Percentiles rank a stretch among this genome's conserved stretches.
phyloP scores from a whole-genome alignment of 345 rosid genomes.

The Salix caprea region DNA sequence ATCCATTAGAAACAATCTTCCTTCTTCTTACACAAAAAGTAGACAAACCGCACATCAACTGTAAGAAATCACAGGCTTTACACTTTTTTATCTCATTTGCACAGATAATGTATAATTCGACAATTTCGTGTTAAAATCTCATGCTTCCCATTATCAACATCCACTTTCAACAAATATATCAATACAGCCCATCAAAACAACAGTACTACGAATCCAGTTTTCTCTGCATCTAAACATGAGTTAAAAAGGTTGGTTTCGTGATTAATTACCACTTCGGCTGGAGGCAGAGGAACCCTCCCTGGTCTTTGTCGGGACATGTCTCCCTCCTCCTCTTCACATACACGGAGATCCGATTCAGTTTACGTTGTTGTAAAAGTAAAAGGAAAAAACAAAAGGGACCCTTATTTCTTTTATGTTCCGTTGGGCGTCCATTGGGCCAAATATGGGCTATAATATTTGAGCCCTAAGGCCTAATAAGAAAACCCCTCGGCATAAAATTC shows the following conservation, averaged over 20 bases:
- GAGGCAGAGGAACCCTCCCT: slow-evolving; percentile 55
- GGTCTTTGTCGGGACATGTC: slow-evolving; percentile 49
- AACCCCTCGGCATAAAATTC: not conserved
- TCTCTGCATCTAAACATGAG: slow-evolving; percentile 13
- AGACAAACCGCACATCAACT: not conserved
- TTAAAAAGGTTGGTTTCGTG: not conserved
- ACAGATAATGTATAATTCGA: not conserved
- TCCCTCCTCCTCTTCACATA: slow-evolving; percentile 1
- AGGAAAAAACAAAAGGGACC: too few species aligned
- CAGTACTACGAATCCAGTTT: not conserved
- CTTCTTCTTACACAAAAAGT: not conserved
- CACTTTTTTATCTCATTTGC: not conserved
- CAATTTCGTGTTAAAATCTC: not conserved
- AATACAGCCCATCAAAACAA: not conserved
- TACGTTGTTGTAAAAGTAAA: not conserved
- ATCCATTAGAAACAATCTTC: not conserved
- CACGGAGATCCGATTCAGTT: not conserved
- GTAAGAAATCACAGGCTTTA: not conserved
- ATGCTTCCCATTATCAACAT: not conserved
- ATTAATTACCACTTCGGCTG: slow-evolving; percentile 64
- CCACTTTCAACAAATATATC: not conserved
- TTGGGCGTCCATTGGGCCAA: not conserved
- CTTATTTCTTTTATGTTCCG: not conserved
- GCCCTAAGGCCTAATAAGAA: not conserved
- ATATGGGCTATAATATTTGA: not conserved